Percentiles rank a stretch among this genome's conserved stretches.
phyloP scores from a whole-genome alignment of 116 monocot species.

The Cymodocea nodosa region DNA sequence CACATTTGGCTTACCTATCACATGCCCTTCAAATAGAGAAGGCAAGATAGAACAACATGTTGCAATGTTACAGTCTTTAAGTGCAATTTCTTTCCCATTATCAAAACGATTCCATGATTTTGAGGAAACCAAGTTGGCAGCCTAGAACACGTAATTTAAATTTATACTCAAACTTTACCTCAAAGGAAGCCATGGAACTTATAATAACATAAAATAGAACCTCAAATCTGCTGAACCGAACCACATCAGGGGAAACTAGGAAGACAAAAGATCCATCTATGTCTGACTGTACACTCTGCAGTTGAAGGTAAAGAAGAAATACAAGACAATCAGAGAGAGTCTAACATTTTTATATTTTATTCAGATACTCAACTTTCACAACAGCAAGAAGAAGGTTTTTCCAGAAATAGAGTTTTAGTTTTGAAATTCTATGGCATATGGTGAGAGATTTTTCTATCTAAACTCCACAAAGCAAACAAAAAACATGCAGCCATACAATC shows the following conservation, averaged over 20 bases:
- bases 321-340: background rate
- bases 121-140: conserved; percentile 34
- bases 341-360: no score
- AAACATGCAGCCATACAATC: no score
- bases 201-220: conserved; percentile 19
- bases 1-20: conserved; percentile 32
- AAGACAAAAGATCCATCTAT: conserved; percentile 40
- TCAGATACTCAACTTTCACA: no score
- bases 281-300: conserved; percentile 53
- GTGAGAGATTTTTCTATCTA: no score
- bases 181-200: no score
- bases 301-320: conserved; percentile 1
- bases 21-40: conserved; percentile 55
- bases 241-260: conserved; percentile 57
- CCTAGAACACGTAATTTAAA: conserved; percentile 18
- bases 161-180: background rate
- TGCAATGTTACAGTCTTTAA: conserved; percentile 25
- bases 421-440: no score
- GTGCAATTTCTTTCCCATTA: conserved; percentile 23
- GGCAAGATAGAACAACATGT: conserved; percentile 50
- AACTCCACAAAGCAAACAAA: no score
- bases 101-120: conserved; percentile 23
- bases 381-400: no score
- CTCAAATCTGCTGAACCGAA: conserved; percentile 62
- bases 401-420: no score